Evolutionary conservation across 106 monocot species (phyloP).

Genomic region (Dendrobium catenatum): DNA sequence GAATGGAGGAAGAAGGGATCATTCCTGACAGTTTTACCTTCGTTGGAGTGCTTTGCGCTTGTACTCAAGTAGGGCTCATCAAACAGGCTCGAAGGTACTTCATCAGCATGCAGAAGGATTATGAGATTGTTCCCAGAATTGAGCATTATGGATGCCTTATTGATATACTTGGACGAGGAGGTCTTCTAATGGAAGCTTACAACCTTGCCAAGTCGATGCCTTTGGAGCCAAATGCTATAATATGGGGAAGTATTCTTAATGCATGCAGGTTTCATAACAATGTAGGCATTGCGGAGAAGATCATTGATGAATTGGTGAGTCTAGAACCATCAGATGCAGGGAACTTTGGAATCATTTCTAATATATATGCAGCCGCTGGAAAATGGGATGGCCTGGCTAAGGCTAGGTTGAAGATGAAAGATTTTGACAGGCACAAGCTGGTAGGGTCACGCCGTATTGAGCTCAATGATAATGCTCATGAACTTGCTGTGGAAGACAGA

Average conservation of each 20-base stretch:
- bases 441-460: constrained; percentile 63
- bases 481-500: constrained; percentile 54
- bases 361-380: constrained; percentile 63
- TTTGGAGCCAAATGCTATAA: constrained; percentile 60
- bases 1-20: constrained; percentile 51
- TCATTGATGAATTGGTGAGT: constrained; percentile 35
- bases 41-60: constrained; percentile 64
- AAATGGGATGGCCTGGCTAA: constrained; percentile 58
- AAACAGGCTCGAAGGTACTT: constrained; percentile 59
- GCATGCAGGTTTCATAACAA: constrained; percentile 69
- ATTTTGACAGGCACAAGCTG: constrained; percentile 28
- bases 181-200: constrained; percentile 63
- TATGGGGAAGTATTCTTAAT: constrained; percentile 66
- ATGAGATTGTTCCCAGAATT: constrained; percentile 51
- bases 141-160: constrained; percentile 89
- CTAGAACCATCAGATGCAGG: constrained; percentile 49
- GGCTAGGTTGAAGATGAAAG: constrained; percentile 57
- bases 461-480: constrained; percentile 39
- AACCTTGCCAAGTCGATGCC: constrained; percentile 53
- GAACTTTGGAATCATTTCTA: constrained; percentile 58
- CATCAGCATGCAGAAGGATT: constrained; percentile 55
- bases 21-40: constrained; percentile 64
- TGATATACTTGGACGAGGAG: constrained; percentile 66
- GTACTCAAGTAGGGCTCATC: constrained; percentile 53
- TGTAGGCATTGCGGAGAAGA: constrained; percentile 57